Percentiles rank a stretch among this genome's conserved stretches.
Conservation (phyloP, 805 yeast species). For the Hermanozyma aechmeae region DNA sequence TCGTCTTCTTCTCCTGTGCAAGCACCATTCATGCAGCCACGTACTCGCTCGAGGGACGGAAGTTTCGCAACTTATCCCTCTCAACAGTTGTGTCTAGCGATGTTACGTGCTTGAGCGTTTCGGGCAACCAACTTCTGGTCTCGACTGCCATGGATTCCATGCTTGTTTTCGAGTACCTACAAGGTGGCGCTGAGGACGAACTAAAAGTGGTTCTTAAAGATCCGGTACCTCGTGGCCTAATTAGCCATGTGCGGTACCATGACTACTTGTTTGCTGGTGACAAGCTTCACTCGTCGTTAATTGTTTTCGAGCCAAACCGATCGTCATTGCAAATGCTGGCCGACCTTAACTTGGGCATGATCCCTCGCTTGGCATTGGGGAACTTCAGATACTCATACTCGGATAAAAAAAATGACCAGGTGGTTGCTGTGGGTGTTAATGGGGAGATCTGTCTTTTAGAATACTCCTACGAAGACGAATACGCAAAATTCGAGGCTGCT, state of each 20-base stretch:
- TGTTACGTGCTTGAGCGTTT: background rate
- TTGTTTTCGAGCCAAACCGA: conserved; percentile 13
- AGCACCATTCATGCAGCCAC: conserved; percentile 20
- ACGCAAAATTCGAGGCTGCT: conserved; percentile 8
- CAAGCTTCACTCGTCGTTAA: conserved; percentile 23
- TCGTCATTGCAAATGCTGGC: too few relatives aligned
- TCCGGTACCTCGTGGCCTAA: conserved; percentile 22
- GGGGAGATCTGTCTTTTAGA: conserved; percentile 21
- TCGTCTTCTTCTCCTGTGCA: conserved; percentile 25
- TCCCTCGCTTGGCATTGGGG: conserved; percentile 23
- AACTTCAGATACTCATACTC: conserved; percentile 14
- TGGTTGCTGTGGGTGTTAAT: conserved; percentile 25
- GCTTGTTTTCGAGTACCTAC: conserved; percentile 14
- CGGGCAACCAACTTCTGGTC: conserved; percentile 10
- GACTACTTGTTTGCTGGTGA: conserved; percentile 22
- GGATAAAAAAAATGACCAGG: conserved; percentile 7
- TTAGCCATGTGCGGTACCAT: conserved; percentile 18
- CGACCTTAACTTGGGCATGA: conserved; percentile 18
- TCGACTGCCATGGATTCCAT: conserved; percentile 29
- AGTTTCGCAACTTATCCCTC: conserved; percentile 9
- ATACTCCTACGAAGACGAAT: too few relatives aligned
- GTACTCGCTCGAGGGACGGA: conserved; percentile 22
- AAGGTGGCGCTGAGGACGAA: conserved; percentile 3
- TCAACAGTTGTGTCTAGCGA: background rate
- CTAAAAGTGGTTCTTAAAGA: conserved; percentile 16